Base-by-base conservation (phyloP, 805 yeast genomes). In the Saturnispora diversa region DNA sequence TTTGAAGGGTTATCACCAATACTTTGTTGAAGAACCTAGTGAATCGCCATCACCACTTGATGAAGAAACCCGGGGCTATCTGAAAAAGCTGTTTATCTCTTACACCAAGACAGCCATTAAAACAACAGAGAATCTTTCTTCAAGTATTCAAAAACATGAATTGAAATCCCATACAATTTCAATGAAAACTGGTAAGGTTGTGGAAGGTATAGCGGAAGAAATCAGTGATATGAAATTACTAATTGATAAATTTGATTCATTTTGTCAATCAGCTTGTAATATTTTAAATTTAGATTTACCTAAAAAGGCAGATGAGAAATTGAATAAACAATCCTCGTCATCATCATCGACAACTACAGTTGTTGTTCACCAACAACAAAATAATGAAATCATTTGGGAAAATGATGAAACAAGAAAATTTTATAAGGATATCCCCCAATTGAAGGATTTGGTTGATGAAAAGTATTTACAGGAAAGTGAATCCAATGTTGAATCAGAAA, bases 331-430 rank as follows among this genome's bases (percentile, higher is more conserved):
- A n/a, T n/a, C n/a, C n/a, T n/a, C 54, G 7, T 35, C 48, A 4
- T 51, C 52, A 6, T 51, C 51, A 11, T 53, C 56, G 23, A 55
- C 63, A 20, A 20, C 19, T 30, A 30, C 12, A 3, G 31, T 35
- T 5, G 29, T 15, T 16, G 13, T 9, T 5, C 31, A 30, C 10
- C 30, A n/a, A 23, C 37, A 32, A 39, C 32, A 10, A 19, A 39
- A 13, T 34, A 19, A 15, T 52, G 40, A 23, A 34, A 43, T 23
- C 20, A 48, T 70, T 2, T 85, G 94, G 94, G 83, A 74, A 29
- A 77, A 70, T 42, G 75, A 75, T 13, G 80, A 77, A 23, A 77
- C 73, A n/a, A 69, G 70, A 45, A 66, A 64, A 45, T 87, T 85
- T 53, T 83, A 84, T 54, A 75, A 72, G 23, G 67, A 61, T 1